These are phyloP conservation scores for Metarhizium rileyi DNA, from an alignment of 2,329 filamentous ascomycete species.

Conservation along the genomic window DNA sequence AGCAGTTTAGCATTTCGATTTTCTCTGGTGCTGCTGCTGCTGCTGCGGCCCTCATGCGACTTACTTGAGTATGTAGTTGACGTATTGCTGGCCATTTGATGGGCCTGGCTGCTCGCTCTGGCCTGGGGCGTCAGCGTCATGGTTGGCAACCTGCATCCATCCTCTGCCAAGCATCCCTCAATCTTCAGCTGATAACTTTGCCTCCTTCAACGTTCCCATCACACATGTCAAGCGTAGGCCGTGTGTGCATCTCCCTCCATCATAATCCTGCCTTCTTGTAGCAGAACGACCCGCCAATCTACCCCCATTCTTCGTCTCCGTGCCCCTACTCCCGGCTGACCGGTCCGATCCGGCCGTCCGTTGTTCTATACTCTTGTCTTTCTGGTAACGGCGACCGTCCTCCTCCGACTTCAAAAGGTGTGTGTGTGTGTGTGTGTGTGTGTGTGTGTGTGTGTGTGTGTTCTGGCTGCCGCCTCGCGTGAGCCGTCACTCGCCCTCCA, in stretches of 20 bases:
- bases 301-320: background rate
- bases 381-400: background rate
- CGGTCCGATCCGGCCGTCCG: background rate
- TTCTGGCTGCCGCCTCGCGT: background rate
- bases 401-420: background rate
- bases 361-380: background rate
- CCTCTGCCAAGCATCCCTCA: background rate
- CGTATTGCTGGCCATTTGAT: background rate
- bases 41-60: no score
- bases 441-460: no score
- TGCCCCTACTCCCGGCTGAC: slow-evolving; percentile 1
- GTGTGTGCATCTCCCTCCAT: background rate
- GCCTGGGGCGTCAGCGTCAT: background rate
- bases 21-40: no score
- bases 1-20: no score
- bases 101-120: background rate
- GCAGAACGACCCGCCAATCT: background rate
- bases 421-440: no score
- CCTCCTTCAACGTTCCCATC: background rate
- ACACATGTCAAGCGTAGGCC: background rate
- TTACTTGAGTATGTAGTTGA: no score
- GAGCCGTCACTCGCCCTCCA: background rate
- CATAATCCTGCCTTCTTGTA: background rate
- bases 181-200: background rate
- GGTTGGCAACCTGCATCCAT: no score